Evolutionary conservation across 2,329 filamentous ascomycete species (phyloP), one percentile per base, ranked within the genome.

Genomic region (Aspergillus hiratsukae): DNA sequence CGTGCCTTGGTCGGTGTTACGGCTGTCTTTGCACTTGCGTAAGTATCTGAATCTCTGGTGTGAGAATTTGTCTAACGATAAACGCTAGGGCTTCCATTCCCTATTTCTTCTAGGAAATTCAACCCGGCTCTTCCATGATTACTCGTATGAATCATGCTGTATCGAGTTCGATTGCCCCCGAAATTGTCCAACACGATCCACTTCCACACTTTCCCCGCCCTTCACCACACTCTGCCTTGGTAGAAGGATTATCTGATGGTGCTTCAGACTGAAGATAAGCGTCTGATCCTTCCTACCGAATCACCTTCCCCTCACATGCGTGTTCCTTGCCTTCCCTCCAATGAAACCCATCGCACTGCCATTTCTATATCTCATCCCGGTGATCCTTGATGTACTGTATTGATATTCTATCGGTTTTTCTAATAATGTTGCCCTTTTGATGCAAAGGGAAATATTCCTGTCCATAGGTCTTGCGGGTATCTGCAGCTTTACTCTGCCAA

Each of bases 1-100:
- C 85, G 91, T 69, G 91, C 94, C 49, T 79, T 96, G 59, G 82
- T 96, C 61, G 93, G 94, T 57, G 84, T 97, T 53, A 90, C 87
- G 60, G 91, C 91, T 56, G 94, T 90, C 49, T 82, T 97, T 72
- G 90, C 90, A 56, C 83, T 97, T 73, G 92, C 92, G 94, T 97
- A 84, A 79, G 91, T 88, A 54, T 29, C 48, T 52, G 14, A 17
- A 46, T 51, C 49, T 25, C 17, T 17, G 48, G 48, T 29, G 10
- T 52, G 7, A 31, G 37, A 31, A 21, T 43, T 6, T 40, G 40
- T 56, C 65, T 69, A 62, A 72, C 63, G 27, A 40, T 8, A 48
- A 3, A 48, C 23, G 54, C 1, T 55, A 79, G 77, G 49, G 76
- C 76, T 43, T 73, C 75, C 14, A 77, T 79, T 64, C 77, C 77